Base-by-base conservation (phyloP, 177 flowering plant species). In the Vitis hybrid region DNA sequence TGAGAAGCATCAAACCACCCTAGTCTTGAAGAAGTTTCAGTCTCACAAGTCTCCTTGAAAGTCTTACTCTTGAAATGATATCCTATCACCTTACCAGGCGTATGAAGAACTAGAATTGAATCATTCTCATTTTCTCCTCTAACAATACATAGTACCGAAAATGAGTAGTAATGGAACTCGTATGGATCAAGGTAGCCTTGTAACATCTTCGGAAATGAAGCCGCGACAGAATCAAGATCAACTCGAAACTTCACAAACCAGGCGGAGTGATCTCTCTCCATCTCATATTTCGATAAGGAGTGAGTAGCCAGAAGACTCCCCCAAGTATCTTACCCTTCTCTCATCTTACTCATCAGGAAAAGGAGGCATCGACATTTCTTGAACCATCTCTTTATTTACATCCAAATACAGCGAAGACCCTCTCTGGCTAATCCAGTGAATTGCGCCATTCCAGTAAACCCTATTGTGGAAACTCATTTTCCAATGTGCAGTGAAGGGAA, bases 221-320 rank as follows among this genome's bases (percentile, higher is more conserved):
- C 19, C 19, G 13, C 0, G 33, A 70, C 2, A 11, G 3, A 29
- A 52, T 62, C 39, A 16, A 70, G 66, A 52, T 70, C 4, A 10
- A 70, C 72, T 29, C 8, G 9, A 29, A 53, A 70, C n/a, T 70
- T 70, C 15, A 62, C 58, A 45, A 52, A 52, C 66, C 72, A 62
- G 7, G 13, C 18, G 0, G 72, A 51, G 61, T 70, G 62, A n/a
- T 62, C 52, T n/a, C 19, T 62, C 50, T 61, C 60, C 60, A 70
- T 62, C 31, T 70, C 72, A 53, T 48, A 11, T 45, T 19, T 53
- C 60, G 15, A 62, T 20, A 12, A 70, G 60, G 31, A 52, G 60
- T 67, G 55, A 2, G 55, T 70, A 67, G n/a, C 61, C 66, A 2
- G 10, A 56, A 57, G 52, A 70, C 53, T 26, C 7, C 66, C 19